These are phyloP conservation scores for Lachnellula cervina DNA, from an alignment of 2,329 filamentous ascomycete species.

Conservation along the genomic window DNA sequence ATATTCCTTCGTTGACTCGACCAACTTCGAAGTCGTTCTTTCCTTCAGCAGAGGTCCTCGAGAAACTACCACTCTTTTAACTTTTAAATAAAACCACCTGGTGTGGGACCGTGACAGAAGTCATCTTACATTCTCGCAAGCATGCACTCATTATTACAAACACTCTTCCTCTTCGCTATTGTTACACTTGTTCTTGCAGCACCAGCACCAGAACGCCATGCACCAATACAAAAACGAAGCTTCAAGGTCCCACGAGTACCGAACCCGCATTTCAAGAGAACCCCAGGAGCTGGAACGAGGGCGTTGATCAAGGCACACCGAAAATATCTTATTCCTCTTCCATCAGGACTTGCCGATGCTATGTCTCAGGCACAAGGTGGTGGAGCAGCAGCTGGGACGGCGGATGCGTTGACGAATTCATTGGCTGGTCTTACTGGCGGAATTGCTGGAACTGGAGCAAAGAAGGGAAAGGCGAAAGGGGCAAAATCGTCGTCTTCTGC, in stretches of 20 bases:
- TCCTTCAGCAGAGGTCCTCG: conserved; percentile 11
- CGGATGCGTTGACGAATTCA: conserved; percentile 10
- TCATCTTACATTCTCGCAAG: conserved; percentile 11
- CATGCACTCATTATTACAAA: conserved; percentile 29
- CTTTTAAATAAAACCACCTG: conserved; percentile 26
- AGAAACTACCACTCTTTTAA: conserved; percentile 15
- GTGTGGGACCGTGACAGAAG: conserved; percentile 24
- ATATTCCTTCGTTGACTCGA: conserved; percentile 16
- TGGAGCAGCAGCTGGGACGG: neutral
- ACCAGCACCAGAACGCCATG: conserved; percentile 36
- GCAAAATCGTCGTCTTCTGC: conserved; percentile 3
- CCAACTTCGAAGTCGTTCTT: conserved; percentile 8
- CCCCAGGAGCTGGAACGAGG: conserved; percentile 29
- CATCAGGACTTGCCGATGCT: conserved; percentile 38
- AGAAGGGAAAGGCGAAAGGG: conserved; percentile 9
- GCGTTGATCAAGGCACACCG: conserved; percentile 62
- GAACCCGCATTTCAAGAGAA: conserved; percentile 41
- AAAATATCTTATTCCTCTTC: conserved; percentile 59
- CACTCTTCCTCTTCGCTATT: conserved; percentile 43
- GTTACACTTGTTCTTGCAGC: conserved; percentile 43
- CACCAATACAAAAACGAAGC: conserved; percentile 38
- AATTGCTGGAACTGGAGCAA: conserved; percentile 6
- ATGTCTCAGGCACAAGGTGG: conserved; percentile 18
- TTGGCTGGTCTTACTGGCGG: neutral
- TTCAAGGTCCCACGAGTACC: conserved; percentile 31